These are phyloP conservation scores for Mucor irregularis DNA, from an alignment of 371 early-diverging fungal species.

Conservation along the genomic window DNA sequence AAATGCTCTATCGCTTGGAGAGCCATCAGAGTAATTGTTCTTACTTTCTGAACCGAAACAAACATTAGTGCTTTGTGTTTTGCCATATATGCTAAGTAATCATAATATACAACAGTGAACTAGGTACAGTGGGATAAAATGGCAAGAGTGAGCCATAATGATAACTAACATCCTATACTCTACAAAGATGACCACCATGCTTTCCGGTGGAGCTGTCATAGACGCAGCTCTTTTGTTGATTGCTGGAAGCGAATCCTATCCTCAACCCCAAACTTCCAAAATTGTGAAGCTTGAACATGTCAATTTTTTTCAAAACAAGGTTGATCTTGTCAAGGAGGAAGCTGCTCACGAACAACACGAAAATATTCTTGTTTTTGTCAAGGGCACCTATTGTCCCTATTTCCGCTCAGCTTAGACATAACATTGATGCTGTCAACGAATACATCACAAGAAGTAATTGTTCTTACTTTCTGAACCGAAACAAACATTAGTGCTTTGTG, in stretches of 20 bases:
- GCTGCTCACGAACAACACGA: slow-evolving; percentile 96
- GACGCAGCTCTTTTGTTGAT: slow-evolving; percentile 99
- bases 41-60: too few relatives aligned
- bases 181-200: slow-evolving; percentile 97
- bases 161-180: background rate
- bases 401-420: slow-evolving; percentile 99
- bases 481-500: too few relatives aligned
- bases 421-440: slow-evolving; percentile 99
- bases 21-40: too few relatives aligned
- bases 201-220: slow-evolving; percentile 99
- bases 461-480: too few relatives aligned
- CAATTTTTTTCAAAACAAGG: slow-evolving; percentile 99
- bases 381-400: slow-evolving; percentile 99
- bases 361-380: slow-evolving; percentile 93
- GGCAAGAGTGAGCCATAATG: background rate
- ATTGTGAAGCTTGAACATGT: slow-evolving; percentile 99
- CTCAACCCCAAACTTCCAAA: slow-evolving; percentile 99
- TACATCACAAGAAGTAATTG: slow-evolving; percentile 99
- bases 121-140: slow-evolving; percentile 5
- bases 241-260: slow-evolving; percentile 99
- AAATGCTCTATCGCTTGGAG: too few relatives aligned
- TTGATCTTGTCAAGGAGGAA: slow-evolving; percentile 97
- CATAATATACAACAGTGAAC: too few relatives aligned
- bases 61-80: too few relatives aligned
- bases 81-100: too few relatives aligned